Conservation (phyloP, 257 asterid species). For the Catharanthus roseus region DNA sequence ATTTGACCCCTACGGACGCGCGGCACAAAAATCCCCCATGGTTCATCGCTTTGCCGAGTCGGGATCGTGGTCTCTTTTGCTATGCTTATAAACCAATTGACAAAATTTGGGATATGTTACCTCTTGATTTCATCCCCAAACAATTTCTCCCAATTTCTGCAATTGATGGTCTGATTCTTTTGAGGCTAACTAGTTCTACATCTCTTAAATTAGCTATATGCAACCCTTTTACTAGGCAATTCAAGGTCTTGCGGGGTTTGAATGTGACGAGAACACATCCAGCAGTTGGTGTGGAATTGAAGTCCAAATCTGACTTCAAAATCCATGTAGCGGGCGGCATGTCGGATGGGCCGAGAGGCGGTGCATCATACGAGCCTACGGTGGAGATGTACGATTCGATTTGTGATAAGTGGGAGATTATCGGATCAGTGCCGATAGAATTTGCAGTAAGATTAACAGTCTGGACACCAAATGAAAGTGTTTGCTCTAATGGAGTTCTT, state of each 20-base stretch:
- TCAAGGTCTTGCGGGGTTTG: constrained; percentile 35
- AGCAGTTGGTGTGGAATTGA: constrained; percentile 42
- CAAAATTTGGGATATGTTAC: constrained; percentile 36
- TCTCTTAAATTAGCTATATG: constrained; percentile 49
- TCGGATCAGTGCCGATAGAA: constrained; percentile 56
- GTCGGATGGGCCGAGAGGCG: constrained; percentile 49
- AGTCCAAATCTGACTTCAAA: constrained; percentile 17
- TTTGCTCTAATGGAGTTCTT: constrained; percentile 39
- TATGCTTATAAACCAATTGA: constrained; percentile 46
- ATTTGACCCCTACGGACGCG: background rate
- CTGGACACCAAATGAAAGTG: constrained; percentile 84
- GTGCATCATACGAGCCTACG: constrained; percentile 53
- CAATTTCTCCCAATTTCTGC: constrained; percentile 49
- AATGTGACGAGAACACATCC: constrained; percentile 52
- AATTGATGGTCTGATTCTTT: constrained; percentile 38
- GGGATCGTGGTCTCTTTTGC: constrained; percentile 35
- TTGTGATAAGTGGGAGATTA: constrained; percentile 28
- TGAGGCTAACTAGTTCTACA: constrained; percentile 27
- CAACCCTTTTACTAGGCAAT: constrained; percentile 69
- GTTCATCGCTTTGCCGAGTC: constrained; percentile 60
- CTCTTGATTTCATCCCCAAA: constrained; percentile 30
- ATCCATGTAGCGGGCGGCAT: constrained; percentile 81
- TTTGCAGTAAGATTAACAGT: constrained; percentile 79
- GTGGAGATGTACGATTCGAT: constrained; percentile 57
- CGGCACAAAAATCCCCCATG: constrained; percentile 44